phyloP scores from a whole-genome alignment of 176 grass and related monocot species.

The barley (Hordeum vulgare) region DNA sequence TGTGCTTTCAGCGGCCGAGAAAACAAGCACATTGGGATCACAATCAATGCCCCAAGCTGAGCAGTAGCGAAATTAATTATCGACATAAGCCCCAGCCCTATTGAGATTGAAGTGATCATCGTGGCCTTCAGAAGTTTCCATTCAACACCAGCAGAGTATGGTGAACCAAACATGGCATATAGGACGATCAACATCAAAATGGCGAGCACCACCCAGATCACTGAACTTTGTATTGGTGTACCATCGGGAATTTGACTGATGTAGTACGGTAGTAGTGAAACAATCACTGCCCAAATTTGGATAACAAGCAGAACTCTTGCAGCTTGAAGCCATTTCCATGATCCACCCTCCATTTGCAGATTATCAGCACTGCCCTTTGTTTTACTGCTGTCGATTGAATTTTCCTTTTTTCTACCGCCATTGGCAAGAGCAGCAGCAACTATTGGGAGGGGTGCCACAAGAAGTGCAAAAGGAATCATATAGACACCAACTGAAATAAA shows the following conservation, averaged over 20 bases:
- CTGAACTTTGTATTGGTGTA: conserved; percentile 23
- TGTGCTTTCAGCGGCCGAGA: conserved; percentile 43
- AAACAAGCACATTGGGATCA: conserved; percentile 79
- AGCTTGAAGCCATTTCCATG: conserved; percentile 84
- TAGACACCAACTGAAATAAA: conserved; percentile 96
- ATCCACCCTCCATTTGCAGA: conserved; percentile 28
- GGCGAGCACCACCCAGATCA: conserved; percentile 59
- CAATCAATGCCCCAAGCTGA: conserved; percentile 75
- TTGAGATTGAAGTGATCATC: conserved; percentile 61
- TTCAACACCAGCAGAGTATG: conserved; percentile 51
- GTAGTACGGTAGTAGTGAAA: conserved; percentile 58
- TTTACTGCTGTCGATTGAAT: background rate
- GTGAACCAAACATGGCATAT: conserved; percentile 51
- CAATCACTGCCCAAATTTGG: conserved; percentile 71
- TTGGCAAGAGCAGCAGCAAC: conserved; percentile 77
- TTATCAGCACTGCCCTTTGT: conserved; percentile 10
- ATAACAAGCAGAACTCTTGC: conserved; percentile 67
- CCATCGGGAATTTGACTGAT: conserved; percentile 56
- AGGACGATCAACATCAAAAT: conserved; percentile 33
- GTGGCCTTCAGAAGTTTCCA: conserved; percentile 82
- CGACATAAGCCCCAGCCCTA: conserved; percentile 83
- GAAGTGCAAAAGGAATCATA: conserved; percentile 88
- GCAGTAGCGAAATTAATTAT: conserved; percentile 92
- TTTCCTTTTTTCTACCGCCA: conserved; percentile 22
- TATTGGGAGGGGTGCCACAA: conserved; percentile 73